Evolutionary conservation across 2,329 filamentous ascomycete genomes (phyloP), one percentile per base, ranked within the genome.

Genomic region (Fusarium sp.): DNA sequence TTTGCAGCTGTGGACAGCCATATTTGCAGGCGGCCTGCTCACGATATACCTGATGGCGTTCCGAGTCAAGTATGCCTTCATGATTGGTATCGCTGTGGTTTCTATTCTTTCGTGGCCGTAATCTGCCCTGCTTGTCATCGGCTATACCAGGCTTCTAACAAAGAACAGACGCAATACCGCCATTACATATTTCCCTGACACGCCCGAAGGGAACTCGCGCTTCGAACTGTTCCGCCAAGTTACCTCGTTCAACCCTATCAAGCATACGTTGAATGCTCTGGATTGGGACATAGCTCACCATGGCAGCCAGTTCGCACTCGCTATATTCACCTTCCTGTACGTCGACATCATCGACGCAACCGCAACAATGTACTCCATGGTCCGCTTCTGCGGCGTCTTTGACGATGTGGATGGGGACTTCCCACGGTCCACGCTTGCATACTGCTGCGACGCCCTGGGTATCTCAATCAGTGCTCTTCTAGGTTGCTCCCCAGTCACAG

Each of bases 141-240:
- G 6, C 3, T 0, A n/a, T 2, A 9, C 4, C 2, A 0, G 1
- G 0, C 3, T 2, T 25, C 49, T 54, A 7, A 64, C 4, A 3
- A 4, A 0, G 3, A 13, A 4, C 21, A 67, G 65, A n/a, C 65
- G 65, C 4, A 33, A 35, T 3, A 93, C 90, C 0, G 72, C 81
- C 0, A 85, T 94, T 43, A 93, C 91, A 2, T 91, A 88, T 74
- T 94, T 94, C 76, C 90, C 91, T 0, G 79, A 92, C 66, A 89
- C 84, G 0, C 70, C 79, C 0, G 75, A 86, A 3, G 91, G 91
- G 37, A 79, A 92, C 71, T 80, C 81, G 59, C 79, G 78, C 15
- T 94, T 93, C 73, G 81, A 92, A 57, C 92, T 93, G 76, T 94
- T 94, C 82, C 90, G 88, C 72, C 82, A 91, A 70, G 88, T 94